phyloP scores from a whole-genome alignment of 1,284 basidiomycete species.

The Austroboletus novae-zelandiae region DNA sequence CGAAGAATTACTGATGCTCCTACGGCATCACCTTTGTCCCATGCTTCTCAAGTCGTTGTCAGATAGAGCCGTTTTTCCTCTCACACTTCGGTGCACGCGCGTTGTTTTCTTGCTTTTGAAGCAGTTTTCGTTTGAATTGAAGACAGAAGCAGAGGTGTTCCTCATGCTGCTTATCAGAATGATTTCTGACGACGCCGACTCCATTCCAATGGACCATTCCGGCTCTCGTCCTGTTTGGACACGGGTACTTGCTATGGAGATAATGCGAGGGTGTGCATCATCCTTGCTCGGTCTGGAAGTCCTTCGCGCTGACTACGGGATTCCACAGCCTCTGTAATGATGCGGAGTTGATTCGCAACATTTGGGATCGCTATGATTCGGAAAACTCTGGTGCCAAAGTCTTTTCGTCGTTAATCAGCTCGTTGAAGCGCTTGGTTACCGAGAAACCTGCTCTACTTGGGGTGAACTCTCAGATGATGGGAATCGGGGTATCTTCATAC shows the following conservation, averaged over 20 bases:
- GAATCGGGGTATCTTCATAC: slow-evolving; percentile 57
- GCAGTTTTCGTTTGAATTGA: slow-evolving; percentile 82
- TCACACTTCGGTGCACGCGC: slow-evolving; percentile 87
- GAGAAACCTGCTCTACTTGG: slow-evolving; percentile 86
- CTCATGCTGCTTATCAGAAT: slow-evolving; percentile 78
- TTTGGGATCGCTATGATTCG: slow-evolving; percentile 83
- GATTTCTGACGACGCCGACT: slow-evolving; percentile 65
- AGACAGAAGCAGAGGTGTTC: slow-evolving; percentile 83
- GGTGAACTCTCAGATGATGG: slow-evolving; percentile 74
- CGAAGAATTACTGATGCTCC: slow-evolving; percentile 77
- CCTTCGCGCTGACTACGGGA: slow-evolving; percentile 5
- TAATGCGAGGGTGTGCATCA: slow-evolving; percentile 70
- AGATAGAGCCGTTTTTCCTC: slow-evolving; percentile 82
- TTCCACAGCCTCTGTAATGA: slow-evolving; percentile 72
- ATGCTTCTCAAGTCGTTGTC: slow-evolving; percentile 84
- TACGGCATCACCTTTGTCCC: slow-evolving; percentile 88
- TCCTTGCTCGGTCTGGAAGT: too few species aligned
- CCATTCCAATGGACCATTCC: slow-evolving; percentile 34
- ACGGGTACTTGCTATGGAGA: slow-evolving; percentile 88
- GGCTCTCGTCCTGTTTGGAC: slow-evolving; percentile 75
- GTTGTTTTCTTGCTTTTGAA: slow-evolving; percentile 93
- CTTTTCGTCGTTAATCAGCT: slow-evolving; percentile 77
- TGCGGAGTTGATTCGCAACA: slow-evolving; percentile 72
- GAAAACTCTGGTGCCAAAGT: slow-evolving; percentile 62
- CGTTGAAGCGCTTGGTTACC: slow-evolving; percentile 80